Evolutionary conservation across 345 rosid species (phyloP), one percentile per base, ranked within the genome.

Genomic region (Salix koriyanagi): DNA sequence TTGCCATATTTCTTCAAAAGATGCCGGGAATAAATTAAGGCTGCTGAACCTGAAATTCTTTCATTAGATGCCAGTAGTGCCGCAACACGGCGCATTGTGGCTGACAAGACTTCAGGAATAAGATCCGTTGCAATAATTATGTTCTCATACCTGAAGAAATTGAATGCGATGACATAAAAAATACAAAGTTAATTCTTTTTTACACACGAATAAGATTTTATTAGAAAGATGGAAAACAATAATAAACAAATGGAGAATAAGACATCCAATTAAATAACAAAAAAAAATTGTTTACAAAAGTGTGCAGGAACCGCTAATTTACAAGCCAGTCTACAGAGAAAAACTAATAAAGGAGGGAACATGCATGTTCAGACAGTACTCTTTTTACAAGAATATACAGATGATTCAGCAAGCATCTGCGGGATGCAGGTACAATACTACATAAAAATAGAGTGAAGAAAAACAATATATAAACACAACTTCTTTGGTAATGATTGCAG

Each of bases 51-150:
- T 65, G 92, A 88, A 83, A 90, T 71, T 83, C 93, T 89, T 79
- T 90, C 97, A 73, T 81, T 89, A 56, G 93, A 87, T 61, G 92
- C 74, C 79, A 91, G 80, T 72, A 89, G 80, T 65, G 90, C 80
- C 39, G 85, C 89, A 83, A 87, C 89, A 72, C 92, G 90, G 61
- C 86, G 79, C 89, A 88, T 86, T 77, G 85, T 81, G 75, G 92
- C 87, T 12, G 92, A 84, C 90, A 96, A 83, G 80, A 91, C 89
- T 84, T 91, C 96, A 69, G 97, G 97, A 77, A 96, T 83, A 83
- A 92, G 93, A 89, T 96, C 94, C 60, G 88, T 85, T 39, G 97
- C 92, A 85, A 89, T 77, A 80, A 96, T 79, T 75, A 88, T 82
- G 79, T 86, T 91, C 85, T 93, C 99, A 73, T 90, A 93, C 97